These are phyloP conservation scores for Euptelea pleiosperma DNA, from an alignment of 164 flowering plant species.

Conservation along the genomic window DNA sequence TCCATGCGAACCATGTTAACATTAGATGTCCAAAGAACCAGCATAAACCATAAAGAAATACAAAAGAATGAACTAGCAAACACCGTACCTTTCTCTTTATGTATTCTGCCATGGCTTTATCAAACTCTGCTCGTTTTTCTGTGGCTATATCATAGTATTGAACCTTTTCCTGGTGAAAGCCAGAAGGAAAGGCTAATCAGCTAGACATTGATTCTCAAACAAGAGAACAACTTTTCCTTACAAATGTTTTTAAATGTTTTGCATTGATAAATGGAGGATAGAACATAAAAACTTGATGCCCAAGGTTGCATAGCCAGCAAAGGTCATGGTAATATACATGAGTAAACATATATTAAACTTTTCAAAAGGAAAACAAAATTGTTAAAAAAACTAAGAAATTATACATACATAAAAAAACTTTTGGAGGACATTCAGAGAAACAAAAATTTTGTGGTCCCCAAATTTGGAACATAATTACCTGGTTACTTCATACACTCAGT, in stretches of 20 bases:
- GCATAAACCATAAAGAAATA: neutral
- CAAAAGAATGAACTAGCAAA: neutral
- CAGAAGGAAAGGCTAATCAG: neutral
- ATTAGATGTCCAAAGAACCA: neutral
- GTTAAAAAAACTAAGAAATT: no score
- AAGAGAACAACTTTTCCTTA: neutral
- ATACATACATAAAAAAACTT: no score
- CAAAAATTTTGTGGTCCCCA: no score
- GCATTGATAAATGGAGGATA: no score
- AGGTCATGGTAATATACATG: no score
- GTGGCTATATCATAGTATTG: conserved; percentile 91
- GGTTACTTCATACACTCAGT: no score
- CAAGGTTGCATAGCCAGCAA: no score
- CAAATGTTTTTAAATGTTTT: neutral
- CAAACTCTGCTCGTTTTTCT: conserved; percentile 86
- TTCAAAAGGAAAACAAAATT: no score
- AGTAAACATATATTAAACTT: no score
- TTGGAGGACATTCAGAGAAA: no score
- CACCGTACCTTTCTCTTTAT: conserved; percentile 54
- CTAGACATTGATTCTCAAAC: neutral
- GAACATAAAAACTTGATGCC: no score
- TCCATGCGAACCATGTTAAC: neutral
- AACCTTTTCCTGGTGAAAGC: conserved; percentile 67
- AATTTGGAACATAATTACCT: no score
- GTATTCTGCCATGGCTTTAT: conserved; percentile 69